A percentile compares a stretch with the other conserved stretches of the same genome.
These are phyloP conservation scores for Fermentozyma sake DNA, from an alignment of 1,139 yeast species.

Conservation along the genomic window DNA sequence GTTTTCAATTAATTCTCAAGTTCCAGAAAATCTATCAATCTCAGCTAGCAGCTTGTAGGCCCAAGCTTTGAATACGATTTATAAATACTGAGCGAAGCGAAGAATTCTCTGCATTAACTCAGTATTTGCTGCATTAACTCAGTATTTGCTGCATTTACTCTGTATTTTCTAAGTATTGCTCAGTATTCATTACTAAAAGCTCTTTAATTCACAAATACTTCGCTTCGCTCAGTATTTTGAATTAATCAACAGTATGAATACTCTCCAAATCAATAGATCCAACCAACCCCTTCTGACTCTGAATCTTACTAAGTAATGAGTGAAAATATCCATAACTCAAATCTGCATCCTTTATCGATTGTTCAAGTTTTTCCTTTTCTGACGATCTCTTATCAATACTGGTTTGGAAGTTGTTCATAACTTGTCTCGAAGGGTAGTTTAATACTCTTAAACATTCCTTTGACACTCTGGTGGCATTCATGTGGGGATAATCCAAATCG, in stretches of 20 bases:
- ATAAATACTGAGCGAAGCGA: no score
- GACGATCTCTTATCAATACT: constrained; percentile 58
- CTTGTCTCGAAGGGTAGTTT: constrained; percentile 78
- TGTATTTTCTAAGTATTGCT: no score
- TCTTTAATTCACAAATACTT: no score
- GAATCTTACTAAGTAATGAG: constrained; percentile 45
- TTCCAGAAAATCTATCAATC: no score
- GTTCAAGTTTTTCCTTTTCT: constrained; percentile 56
- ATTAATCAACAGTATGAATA: constrained; percentile 40
- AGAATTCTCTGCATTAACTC: no score
- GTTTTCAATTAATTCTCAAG: no score
- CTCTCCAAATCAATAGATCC: constrained; percentile 52
- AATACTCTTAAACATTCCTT: constrained; percentile 81
- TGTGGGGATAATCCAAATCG: constrained; percentile 70
- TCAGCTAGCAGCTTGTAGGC: no score
- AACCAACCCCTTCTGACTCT: constrained; percentile 43
- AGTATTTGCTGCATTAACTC: no score
- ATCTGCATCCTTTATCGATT: constrained; percentile 53
- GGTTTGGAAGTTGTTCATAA: constrained; percentile 70
- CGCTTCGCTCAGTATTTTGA: no score
- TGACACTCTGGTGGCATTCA: constrained; percentile 73
- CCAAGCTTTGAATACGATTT: no score
- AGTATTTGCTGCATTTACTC: no score
- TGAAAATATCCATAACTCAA: constrained; percentile 59
- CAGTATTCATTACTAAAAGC: no score